A percentile compares a stretch with the other conserved stretches of the same genome.
phyloP scores from a whole-genome alignment of 768 basidiomycete genomes.

The Serendipita vermifera region DNA sequence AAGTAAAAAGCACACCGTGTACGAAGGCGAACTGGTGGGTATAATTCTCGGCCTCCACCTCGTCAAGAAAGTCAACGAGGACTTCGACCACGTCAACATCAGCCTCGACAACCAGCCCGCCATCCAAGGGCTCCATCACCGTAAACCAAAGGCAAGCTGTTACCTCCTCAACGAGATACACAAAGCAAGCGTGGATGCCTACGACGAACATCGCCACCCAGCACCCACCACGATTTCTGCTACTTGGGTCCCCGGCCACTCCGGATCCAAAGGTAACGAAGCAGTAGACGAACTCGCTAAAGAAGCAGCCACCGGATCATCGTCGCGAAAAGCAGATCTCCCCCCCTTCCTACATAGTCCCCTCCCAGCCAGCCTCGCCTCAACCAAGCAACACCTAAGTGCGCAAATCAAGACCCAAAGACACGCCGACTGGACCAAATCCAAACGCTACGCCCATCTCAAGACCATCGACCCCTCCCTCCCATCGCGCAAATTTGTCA shows the following conservation, averaged over 20 bases:
- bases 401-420: neutral
- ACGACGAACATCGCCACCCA: too few relatives aligned
- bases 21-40: slow-evolving; percentile 5
- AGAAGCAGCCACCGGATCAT: slow-evolving; percentile 10
- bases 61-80: too few relatives aligned
- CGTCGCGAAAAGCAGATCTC: neutral
- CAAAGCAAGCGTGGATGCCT: too few relatives aligned
- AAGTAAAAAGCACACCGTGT: neutral
- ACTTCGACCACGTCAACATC: too few relatives aligned
- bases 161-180: too few relatives aligned
- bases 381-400: slow-evolving; percentile 11
- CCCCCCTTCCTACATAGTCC: neutral
- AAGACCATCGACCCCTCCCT: neutral
- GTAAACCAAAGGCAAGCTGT: too few relatives aligned
- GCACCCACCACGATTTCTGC: too few relatives aligned
- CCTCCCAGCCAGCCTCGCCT: slow-evolving; percentile 16
- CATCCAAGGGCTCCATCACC: too few relatives aligned
- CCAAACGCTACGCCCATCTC: neutral
- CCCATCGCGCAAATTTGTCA: neutral
- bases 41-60: too few relatives aligned
- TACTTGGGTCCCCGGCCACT: slow-evolving; percentile 17
- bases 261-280: slow-evolving; percentile 14
- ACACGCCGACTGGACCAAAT: neutral
- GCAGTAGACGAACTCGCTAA: slow-evolving; percentile 12
- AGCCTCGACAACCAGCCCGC: too few relatives aligned